phyloP scores from a whole-genome alignment of 129 eudicot species.

The Smallanthus sonchifolius region DNA sequence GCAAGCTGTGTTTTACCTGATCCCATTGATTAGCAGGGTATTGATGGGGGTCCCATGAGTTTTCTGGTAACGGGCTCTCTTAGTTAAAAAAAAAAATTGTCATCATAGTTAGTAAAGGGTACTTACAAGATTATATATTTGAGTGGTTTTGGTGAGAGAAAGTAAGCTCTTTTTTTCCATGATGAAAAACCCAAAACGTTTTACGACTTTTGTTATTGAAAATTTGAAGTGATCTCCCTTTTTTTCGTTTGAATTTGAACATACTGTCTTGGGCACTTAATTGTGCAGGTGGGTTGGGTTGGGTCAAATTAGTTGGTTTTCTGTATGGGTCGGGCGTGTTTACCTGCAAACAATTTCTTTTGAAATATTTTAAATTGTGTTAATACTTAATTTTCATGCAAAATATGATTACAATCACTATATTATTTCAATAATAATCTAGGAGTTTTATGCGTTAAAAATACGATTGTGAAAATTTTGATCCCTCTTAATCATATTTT shows the following conservation, averaged over 20 bases:
- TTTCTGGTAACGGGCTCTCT: too few relatives aligned
- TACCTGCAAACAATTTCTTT: background rate
- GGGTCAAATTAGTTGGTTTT: background rate
- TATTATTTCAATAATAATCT: background rate
- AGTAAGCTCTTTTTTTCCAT: background rate
- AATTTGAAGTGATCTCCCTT: too few relatives aligned
- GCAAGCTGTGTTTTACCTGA: too few relatives aligned
- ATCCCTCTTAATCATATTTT: background rate
- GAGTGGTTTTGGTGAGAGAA: background rate
- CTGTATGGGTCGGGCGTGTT: background rate
- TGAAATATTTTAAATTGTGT: background rate
- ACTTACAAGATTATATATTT: background rate
- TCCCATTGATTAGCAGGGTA: too few relatives aligned
- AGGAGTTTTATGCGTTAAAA: background rate
- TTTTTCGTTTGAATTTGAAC: background rate
- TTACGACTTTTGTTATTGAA: too few relatives aligned
- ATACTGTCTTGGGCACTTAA: too few relatives aligned
- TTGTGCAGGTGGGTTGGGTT: background rate
- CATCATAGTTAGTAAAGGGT: background rate
- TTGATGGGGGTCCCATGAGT: too few relatives aligned
- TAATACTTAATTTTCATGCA: background rate
- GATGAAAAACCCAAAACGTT: background rate
- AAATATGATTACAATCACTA: background rate
- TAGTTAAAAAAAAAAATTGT: too few relatives aligned
- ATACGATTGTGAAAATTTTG: background rate